Evolutionary conservation across 768 basidiomycete species (phyloP).

Genomic region (Boletus fagicola): DNA sequence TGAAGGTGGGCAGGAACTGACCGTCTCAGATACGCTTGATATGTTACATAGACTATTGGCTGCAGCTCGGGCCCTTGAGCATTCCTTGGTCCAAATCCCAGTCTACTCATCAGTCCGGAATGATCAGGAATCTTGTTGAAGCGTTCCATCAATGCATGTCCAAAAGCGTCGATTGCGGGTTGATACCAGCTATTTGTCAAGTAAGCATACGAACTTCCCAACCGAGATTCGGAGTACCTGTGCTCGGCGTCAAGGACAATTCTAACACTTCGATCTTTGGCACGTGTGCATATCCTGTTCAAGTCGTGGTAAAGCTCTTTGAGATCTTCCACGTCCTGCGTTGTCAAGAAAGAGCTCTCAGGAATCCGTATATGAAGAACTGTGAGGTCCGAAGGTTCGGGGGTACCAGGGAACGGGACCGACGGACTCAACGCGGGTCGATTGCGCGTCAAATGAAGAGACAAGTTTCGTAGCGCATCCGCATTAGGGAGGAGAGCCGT

Average conservation of each 20-base stretch:
- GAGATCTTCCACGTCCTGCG: slow-evolving; percentile 59
- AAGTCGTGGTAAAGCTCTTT: slow-evolving; percentile 62
- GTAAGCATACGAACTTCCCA: slow-evolving; percentile 5
- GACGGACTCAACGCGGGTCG: slow-evolving; percentile 33
- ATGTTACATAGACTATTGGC: slow-evolving; percentile 81
- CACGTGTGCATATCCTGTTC: slow-evolving; percentile 59
- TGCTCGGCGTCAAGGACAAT: slow-evolving; percentile 87
- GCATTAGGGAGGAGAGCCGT: slow-evolving; percentile 69
- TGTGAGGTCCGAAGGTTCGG: slow-evolving; percentile 56
- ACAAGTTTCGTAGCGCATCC: slow-evolving; percentile 58
- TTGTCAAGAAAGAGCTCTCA: slow-evolving; percentile 37
- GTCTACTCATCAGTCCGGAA: slow-evolving; percentile 1
- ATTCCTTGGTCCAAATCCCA: not conserved
- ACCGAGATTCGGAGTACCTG: slow-evolving; percentile 37
- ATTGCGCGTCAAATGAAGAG: slow-evolving; percentile 50
- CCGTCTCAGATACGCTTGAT: slow-evolving; percentile 86
- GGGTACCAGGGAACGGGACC: slow-evolving; percentile 69
- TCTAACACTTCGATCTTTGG: slow-evolving; percentile 58
- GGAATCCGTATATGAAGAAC: slow-evolving; percentile 37
- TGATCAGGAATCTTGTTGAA: slow-evolving; percentile 56
- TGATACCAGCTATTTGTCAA: slow-evolving; percentile 49
- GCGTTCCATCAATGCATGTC: slow-evolving; percentile 67
- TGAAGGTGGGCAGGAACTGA: slow-evolving; percentile 26
- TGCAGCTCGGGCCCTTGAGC: slow-evolving; percentile 37
- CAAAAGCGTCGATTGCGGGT: slow-evolving; percentile 82